Conservation (phyloP, 2,329 filamentous ascomycete genomes). For the Cladosporium phlei region DNA sequence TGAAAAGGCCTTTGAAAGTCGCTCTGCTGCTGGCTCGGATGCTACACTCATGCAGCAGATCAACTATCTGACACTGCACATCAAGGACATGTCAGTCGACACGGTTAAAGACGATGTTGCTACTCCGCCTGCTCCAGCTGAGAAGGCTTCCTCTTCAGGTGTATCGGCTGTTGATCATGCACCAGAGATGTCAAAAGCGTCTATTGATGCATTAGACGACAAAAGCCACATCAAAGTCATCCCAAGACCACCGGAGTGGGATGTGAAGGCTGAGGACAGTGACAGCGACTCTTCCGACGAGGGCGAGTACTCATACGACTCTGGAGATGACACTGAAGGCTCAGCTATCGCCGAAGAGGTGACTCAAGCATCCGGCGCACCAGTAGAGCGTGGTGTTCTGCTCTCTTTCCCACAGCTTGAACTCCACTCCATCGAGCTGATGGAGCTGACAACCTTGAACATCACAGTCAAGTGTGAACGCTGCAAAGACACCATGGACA, state of each 20-base stretch:
- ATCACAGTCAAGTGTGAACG: conserved; percentile 72
- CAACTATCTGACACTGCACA: conserved; percentile 68
- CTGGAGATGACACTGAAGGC: conserved; percentile 47
- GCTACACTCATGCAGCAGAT: conserved; percentile 67
- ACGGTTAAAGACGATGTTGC: conserved; percentile 22
- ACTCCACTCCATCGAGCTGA: conserved; percentile 69
- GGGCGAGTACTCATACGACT: conserved; percentile 39
- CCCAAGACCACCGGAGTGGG: conserved; percentile 74
- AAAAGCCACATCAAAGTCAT: conserved; percentile 67
- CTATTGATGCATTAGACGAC: conserved; percentile 30
- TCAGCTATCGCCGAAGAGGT: conserved; percentile 34
- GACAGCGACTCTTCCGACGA: conserved; percentile 30
- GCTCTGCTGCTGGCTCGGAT: conserved; percentile 52
- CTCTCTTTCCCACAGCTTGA: conserved; percentile 75
- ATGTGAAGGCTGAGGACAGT: conserved; percentile 27
- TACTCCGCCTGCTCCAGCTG: conserved; percentile 10
- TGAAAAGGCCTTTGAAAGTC: conserved; percentile 61
- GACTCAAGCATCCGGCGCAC: conserved; percentile 37
- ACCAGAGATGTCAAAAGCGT: neutral
- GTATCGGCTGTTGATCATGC: conserved; percentile 3
- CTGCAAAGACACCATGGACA: conserved; percentile 68
- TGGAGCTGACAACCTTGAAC: conserved; percentile 63
- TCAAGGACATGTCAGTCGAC: conserved; percentile 58
- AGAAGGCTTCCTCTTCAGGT: neutral
- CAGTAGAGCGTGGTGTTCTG: conserved; percentile 64